Base-by-base conservation (phyloP, 768 basidiomycete genomes). In the Auricularia cornea region DNA sequence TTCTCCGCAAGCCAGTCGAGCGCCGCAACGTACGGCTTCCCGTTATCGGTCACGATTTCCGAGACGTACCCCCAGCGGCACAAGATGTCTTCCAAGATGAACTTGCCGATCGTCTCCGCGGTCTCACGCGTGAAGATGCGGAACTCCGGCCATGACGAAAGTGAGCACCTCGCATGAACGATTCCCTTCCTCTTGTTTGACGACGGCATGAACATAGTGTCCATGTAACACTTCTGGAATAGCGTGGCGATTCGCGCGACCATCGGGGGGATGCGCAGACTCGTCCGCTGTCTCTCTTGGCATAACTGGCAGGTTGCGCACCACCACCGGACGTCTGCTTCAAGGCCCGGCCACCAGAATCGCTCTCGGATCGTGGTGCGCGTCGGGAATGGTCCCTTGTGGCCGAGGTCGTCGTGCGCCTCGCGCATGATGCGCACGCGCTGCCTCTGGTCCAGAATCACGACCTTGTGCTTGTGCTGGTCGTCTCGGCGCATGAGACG, bases 151-250 rank as follows among this genome's bases (percentile, higher is more conserved):
- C 71, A 79, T 3, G 63, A 63, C 0, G 72, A 69, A 0, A 81
- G 73, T 0, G 71, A 70, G 62, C 74, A 77, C 0, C 71, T 66
- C 0, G 70, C 79, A 59, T 78, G 78, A 0, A 80, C 65, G 20
- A 81, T 64, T 35, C 76, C 76, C 23, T 3, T 5, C 23, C 11
- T 2, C 14, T 30, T 30, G 2, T 26, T 16, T 2, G 28, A 29
- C 12, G 14, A 8, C 1, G 59, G 63, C 66, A 67, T 63, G 41
- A 40, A 31, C 62, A 66, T 63, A 5, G 62, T 54, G 51, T 67
- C 66, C 35, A 63, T 59, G 2, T 66, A 51, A 3, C 60, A 18
- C 20, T 60, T 40, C 0, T 66, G 30, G 54, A 77, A 75, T 2
- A 77, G 61, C 0, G 69, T 64, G 3, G 68, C 62, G 0, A 72